A percentile compares a stretch with the other conserved stretches of the same genome.
phyloP scores from a whole-genome alignment of 1,139 yeast species.

The Geotrichum reessii region DNA sequence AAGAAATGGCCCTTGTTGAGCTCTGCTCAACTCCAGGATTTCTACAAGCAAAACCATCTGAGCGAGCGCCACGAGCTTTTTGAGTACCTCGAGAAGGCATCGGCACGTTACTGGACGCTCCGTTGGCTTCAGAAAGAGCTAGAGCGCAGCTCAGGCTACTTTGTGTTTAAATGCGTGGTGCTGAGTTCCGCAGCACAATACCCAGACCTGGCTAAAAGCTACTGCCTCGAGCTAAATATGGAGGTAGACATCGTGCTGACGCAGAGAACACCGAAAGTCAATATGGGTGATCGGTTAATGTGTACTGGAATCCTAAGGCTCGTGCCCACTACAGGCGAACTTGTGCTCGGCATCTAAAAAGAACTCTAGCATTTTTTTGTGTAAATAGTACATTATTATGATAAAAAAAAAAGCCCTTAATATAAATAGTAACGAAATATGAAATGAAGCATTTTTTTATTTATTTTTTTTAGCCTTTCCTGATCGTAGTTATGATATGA shows the following conservation, averaged over 20 bases:
- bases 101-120: constrained; percentile 22
- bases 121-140: constrained; percentile 24
- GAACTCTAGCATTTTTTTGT: background rate
- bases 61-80: background rate
- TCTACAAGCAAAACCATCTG: background rate
- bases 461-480: background rate
- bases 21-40: background rate
- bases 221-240: constrained; percentile 29
- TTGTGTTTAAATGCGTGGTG: constrained; percentile 28
- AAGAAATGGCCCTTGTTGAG: background rate
- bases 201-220: constrained; percentile 28
- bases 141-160: constrained; percentile 19
- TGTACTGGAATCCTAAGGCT: constrained; percentile 34
- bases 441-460: background rate
- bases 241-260: constrained; percentile 24
- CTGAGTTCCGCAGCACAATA: constrained; percentile 21
- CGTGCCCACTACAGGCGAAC: constrained; percentile 30
- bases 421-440: background rate
- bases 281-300: constrained; percentile 33
- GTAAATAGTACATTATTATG: constrained; percentile 4
- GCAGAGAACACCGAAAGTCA: background rate
- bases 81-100: background rate
- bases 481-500: background rate
- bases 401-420: background rate
- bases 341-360: constrained; percentile 29